A percentile compares a stretch with the other conserved stretches of the same genome.
Conservation (phyloP, 2,329 filamentous ascomycete species). For the Ceratocystis albifundus region DNA sequence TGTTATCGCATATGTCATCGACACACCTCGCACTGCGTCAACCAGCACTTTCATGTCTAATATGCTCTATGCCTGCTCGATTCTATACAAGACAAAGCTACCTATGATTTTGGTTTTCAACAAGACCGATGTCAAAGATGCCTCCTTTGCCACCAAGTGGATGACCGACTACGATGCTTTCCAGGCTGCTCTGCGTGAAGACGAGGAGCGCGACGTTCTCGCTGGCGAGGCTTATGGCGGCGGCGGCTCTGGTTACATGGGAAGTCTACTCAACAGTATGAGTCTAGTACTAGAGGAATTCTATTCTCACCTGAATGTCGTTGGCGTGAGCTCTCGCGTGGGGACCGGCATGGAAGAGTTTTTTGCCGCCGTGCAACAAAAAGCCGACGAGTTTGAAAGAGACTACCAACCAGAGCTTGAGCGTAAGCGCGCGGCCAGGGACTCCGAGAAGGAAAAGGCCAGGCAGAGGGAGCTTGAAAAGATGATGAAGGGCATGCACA, state of each 20-base stretch:
- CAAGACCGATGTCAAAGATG: slow-evolving; percentile 92
- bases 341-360: slow-evolving; percentile 88
- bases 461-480: slow-evolving; percentile 76
- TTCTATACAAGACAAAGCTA: slow-evolving; percentile 95
- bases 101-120: slow-evolving; percentile 99
- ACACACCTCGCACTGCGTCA: slow-evolving; percentile 83
- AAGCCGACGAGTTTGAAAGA: slow-evolving; percentile 73
- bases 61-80: slow-evolving; percentile 98
- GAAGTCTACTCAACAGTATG: slow-evolving; percentile 91
- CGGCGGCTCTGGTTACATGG: slow-evolving; percentile 88
- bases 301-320: slow-evolving; percentile 84
- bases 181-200: slow-evolving; percentile 68
- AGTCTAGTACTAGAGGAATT: slow-evolving; percentile 95
- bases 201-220: slow-evolving; percentile 67
- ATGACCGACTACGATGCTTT: slow-evolving; percentile 99
- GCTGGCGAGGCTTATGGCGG: slow-evolving; percentile 59
- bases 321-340: slow-evolving; percentile 86
- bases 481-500: slow-evolving; percentile 85
- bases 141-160: slow-evolving; percentile 89
- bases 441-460: slow-evolving; percentile 57
- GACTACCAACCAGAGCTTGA: slow-evolving; percentile 93
- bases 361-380: slow-evolving; percentile 77
- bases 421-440: slow-evolving; percentile 60
- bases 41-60: slow-evolving; percentile 99
- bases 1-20: slow-evolving; percentile 93